Evolutionary conservation across 1,139 yeast species (phyloP), one percentile per base, ranked within the genome.

Genomic region (Kodamaea alishanica): DNA sequence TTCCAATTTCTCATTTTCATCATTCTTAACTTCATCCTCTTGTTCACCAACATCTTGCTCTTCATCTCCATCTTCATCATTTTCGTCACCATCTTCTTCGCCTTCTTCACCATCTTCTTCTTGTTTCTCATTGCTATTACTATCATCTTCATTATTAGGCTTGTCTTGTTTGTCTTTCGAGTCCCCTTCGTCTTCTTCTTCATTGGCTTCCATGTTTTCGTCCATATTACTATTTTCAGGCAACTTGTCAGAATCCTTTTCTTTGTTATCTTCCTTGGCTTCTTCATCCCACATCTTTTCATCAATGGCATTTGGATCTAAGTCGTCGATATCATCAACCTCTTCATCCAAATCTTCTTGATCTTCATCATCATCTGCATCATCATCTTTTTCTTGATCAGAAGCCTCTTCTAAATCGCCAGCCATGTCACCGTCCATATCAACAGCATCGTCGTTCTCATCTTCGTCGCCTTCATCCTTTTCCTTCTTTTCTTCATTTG

Each of bases 221-320:
- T 75, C 70, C 24, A 72, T 67, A 28, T 56, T 58, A n/a, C 79
- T 64, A 41, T 76, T 69, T 24, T 81, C 79, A 1, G 87, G 82
- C 60, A 81, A 67, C 40, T 77, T 70, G 27, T 85, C 89, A 12
- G 88, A 75, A 34, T 83, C 84, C 54, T 84, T 83, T 52, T 84
- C 88, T 54, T 84, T 81, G 31, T 76, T 73, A 40, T 81, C 80
- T 8, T 85, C 90, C 40, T 81, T 76, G 9, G 85, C 85, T 58
- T 90, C 89, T 55, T 89, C 97, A 54, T 92, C 95, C 98, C 98
- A 92, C 96, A 92, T 87, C 66, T 92, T 92, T 52, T 94, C 98
- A 60, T 94, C 98, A 36, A 92, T 79, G 5, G 96, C 96, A 61
- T 90, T 87, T 2, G 96, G 96, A 70, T 92, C 97, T 43, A 85